A percentile compares a stretch with the other conserved stretches of the same genome.
Conservation (phyloP, 1,139 yeast genomes). For the Magnusiomyces paraingens region DNA sequence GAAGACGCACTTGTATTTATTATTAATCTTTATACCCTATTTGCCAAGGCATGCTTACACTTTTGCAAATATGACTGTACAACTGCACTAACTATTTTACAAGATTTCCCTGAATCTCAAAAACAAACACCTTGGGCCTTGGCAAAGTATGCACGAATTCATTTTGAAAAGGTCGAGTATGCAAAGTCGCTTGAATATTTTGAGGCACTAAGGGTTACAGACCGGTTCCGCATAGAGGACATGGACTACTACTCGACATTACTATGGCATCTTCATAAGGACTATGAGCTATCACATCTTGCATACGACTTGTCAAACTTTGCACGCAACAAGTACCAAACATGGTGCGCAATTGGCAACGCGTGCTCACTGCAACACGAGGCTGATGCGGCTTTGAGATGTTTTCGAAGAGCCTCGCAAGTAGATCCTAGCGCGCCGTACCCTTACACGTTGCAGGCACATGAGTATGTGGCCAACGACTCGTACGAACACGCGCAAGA, state of each 20-base stretch:
- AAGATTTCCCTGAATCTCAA: constrained; percentile 57
- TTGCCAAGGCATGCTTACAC: constrained; percentile 63
- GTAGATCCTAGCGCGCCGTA: constrained; percentile 71
- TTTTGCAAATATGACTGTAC: constrained; percentile 69
- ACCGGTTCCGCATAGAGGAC: constrained; percentile 76
- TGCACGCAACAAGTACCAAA: constrained; percentile 61
- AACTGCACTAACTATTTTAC: constrained; percentile 67
- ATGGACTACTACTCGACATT: constrained; percentile 90
- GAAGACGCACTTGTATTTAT: constrained; percentile 24
- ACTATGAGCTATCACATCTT: constrained; percentile 69
- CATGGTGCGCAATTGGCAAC: constrained; percentile 93
- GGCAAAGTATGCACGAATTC: constrained; percentile 69
- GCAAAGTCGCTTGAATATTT: constrained; percentile 66
- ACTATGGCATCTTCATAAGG: constrained; percentile 87
- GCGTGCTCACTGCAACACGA: constrained; percentile 77
- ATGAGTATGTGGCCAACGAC: constrained; percentile 82
- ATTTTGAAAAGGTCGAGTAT: constrained; percentile 85
- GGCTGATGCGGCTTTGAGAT: constrained; percentile 83
- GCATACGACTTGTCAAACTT: constrained; percentile 76
- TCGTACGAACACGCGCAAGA: constrained; percentile 86
- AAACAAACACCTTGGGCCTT: constrained; percentile 81
- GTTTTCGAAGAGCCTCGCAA: constrained; percentile 74
- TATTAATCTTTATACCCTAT: constrained; percentile 46
- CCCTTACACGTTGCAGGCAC: constrained; percentile 91
- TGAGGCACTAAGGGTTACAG: constrained; percentile 53